phyloP scores from a whole-genome alignment of 148 eudicot species.

The Mesembryanthemum crystallinum region DNA sequence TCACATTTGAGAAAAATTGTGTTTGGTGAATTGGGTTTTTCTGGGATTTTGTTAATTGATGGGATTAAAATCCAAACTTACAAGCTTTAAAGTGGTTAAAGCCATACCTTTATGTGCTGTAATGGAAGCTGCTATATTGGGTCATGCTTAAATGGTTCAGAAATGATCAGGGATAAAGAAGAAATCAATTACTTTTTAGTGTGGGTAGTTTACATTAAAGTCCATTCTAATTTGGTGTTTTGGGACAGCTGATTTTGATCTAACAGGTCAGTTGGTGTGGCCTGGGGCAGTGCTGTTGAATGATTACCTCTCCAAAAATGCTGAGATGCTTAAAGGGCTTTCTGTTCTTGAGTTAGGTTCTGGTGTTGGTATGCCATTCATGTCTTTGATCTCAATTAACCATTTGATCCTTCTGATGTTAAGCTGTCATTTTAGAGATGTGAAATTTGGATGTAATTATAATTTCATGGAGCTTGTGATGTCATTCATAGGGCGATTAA shows the following conservation, averaged over 20 bases:
- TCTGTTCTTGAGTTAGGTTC: conserved; percentile 87
- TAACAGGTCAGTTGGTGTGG: conserved; percentile 98
- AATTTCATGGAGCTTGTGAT: not conserved
- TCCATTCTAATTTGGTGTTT: conserved; percentile 16
- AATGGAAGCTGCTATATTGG: not conserved
- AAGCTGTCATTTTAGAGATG: not conserved
- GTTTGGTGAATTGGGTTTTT: not conserved
- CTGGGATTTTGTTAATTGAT: not conserved
- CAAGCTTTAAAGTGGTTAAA: conserved; percentile 6
- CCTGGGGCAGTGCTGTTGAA: conserved; percentile 87
- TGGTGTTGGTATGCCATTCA: conserved; percentile 68
- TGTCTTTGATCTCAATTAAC: not conserved
- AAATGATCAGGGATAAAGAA: not conserved
- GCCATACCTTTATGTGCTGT: not conserved
- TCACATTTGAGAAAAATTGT: not conserved
- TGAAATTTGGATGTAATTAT: not conserved
- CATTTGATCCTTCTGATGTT: not conserved
- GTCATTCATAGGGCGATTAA: not conserved
- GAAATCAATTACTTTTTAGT: not conserved
- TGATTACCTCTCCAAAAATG: conserved; percentile 64
- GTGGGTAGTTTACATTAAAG: no score
- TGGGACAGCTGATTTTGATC: conserved; percentile 89
- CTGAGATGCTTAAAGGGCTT: conserved; percentile 66
- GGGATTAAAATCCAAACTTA: not conserved
- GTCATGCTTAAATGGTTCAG: not conserved